Base-by-base conservation (phyloP, 768 basidiomycete genomes). In the Trametes cubensis region DNA sequence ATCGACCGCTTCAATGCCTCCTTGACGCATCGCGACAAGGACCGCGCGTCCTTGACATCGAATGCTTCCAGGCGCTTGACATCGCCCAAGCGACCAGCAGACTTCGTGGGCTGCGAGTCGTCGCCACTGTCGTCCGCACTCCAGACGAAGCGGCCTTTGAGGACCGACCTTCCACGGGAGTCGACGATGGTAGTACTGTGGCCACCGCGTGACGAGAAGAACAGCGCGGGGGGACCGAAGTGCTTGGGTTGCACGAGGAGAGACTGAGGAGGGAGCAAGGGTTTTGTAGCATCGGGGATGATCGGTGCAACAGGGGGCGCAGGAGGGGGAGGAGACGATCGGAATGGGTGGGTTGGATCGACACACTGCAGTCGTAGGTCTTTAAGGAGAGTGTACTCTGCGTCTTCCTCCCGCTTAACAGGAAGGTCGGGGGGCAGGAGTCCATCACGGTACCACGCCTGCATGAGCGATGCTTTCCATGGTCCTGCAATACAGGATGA, bases 171-270 rank as follows among this genome's bases (percentile, higher is more conserved):
- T 44, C 92, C 92, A 20, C 91, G 84, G n/a, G 87, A 84, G 70
- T 94, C 92, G 18, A 94, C 92, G 55, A 94, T 91, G 5, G 89
- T 80, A 0, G 92, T 94, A 68, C 92, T 94, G 69, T 93, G 91
- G 0, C 92, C 92, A 21, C 92, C 92, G n/a, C 92, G 86, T 11
- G 91, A 89, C 11, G 92, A 92, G 73, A 83, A 94, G 76, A 94
- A 94, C 18, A 94, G 73, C 0, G 92, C 89, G 5, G 92, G 92
- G 23, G 92, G 92, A 0, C 92, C 92, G 67, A 92, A 94, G 71
- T 92, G 91, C 41, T 80, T 82, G 10, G 92, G 88, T 67, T 94
- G 92, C 15, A 85, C 70, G 20, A 94, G 78, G 6, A 94, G 79
- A 18, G 92, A 94, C 55, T 92, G 87, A 0, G 91, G 91, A 7